Evolutionary conservation across 1,139 yeast genomes (phyloP).

Genomic region (Candida albicans): DNA sequence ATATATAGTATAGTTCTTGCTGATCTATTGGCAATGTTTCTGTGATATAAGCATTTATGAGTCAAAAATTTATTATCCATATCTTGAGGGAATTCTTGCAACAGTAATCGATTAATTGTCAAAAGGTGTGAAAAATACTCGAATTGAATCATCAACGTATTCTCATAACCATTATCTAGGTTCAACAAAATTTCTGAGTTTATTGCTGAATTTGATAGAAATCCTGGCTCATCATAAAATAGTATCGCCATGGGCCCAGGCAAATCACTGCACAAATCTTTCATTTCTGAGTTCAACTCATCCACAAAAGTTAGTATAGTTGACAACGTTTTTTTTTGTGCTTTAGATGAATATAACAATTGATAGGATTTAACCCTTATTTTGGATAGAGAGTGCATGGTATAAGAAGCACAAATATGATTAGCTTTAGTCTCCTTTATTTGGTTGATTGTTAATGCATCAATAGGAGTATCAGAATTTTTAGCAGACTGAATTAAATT

Average conservation of each 20-base stretch:
- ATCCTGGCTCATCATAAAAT: conserved; percentile 25
- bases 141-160: conserved; percentile 24
- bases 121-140: conserved; percentile 33
- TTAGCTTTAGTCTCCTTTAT: conserved; percentile 9
- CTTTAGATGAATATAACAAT: conserved; percentile 26
- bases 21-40: conserved; percentile 28
- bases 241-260: conserved; percentile 20
- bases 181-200: conserved; percentile 4
- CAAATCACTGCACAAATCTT: conserved; percentile 12
- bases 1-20: conserved; percentile 36
- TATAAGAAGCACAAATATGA: conserved; percentile 12
- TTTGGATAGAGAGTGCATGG: conserved; percentile 22
- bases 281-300: conserved; percentile 21
- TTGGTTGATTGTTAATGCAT: conserved; percentile 5
- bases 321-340: conserved; percentile 16
- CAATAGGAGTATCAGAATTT: conserved; percentile 3
- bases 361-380: conserved; percentile 29
- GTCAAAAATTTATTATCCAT: conserved; percentile 17
- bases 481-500: conserved; percentile 3
- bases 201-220: conserved; percentile 12
- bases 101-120: conserved; percentile 32
- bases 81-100: conserved; percentile 25
- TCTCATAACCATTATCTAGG: conserved; percentile 16
- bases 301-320: conserved; percentile 17
- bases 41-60: conserved; percentile 16